Evolutionary conservation across 208 protist genomes (phyloP).

Genomic region (Trypanosoma cruzi): DNA sequence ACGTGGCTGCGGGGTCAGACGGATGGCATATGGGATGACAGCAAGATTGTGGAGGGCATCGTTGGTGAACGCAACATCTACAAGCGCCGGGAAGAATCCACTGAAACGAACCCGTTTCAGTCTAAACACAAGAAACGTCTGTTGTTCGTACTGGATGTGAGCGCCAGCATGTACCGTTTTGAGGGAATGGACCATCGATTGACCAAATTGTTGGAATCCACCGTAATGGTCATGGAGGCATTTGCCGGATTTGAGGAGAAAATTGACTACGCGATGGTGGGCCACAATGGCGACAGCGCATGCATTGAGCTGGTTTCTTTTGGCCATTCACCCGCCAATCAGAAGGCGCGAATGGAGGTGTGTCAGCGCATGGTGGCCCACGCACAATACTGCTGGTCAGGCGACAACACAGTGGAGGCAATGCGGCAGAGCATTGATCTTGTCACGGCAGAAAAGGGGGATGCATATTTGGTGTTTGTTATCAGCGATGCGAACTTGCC

Average conservation of each 20-base stretch:
- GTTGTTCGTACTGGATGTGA: slow-evolving; percentile 92
- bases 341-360: slow-evolving; percentile 79
- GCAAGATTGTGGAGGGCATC: slow-evolving; percentile 91
- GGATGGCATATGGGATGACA: slow-evolving; percentile 92
- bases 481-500: slow-evolving; percentile 95
- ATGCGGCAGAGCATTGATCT: slow-evolving; percentile 77
- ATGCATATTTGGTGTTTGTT: slow-evolving; percentile 94
- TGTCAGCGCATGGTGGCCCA: slow-evolving; percentile 93
- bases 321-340: slow-evolving; percentile 60
- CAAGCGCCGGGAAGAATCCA: slow-evolving; percentile 85
- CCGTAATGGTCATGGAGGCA: slow-evolving; percentile 93
- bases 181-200: slow-evolving; percentile 90
- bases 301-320: slow-evolving; percentile 79
- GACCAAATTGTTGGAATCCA: slow-evolving; percentile 84
- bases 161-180: slow-evolving; percentile 95
- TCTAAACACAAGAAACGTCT: slow-evolving; percentile 83
- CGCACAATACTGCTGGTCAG: slow-evolving; percentile 94
- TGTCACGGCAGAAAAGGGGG: slow-evolving; percentile 76
- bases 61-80: slow-evolving; percentile 92
- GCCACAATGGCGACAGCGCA: slow-evolving; percentile 89
- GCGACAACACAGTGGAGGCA: slow-evolving; percentile 91
- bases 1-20: slow-evolving; percentile 88
- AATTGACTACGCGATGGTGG: slow-evolving; percentile 90
- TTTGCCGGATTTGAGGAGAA: slow-evolving; percentile 89
- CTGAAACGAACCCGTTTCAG: slow-evolving; percentile 68